These are phyloP conservation scores for Populus simonii DNA, from an alignment of 345 rosid genomes.

Conservation along the genomic window DNA sequence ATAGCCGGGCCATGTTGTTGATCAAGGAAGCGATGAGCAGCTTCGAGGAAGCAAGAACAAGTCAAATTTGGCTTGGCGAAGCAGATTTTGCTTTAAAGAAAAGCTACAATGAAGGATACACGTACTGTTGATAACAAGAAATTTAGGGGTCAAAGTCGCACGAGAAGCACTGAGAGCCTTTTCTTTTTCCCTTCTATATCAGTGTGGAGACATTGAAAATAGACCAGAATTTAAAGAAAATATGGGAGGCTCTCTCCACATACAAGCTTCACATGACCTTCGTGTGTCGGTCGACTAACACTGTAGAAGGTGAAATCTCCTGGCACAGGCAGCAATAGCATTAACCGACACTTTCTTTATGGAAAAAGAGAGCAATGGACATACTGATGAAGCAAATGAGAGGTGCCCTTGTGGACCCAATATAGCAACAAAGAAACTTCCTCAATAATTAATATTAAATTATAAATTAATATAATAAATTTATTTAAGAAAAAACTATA, in stretches of 20 bases:
- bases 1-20: background rate
- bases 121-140: background rate
- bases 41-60: background rate
- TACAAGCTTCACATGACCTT: constrained; percentile 25
- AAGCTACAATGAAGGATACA: background rate
- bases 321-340: constrained; percentile 8
- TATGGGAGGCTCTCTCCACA: background rate
- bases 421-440: background rate
- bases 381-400: background rate
- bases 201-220: constrained; percentile 9
- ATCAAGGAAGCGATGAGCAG: background rate
- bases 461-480: too few relatives aligned
- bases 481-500: too few relatives aligned
- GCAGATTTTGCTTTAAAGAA: background rate
- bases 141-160: constrained; percentile 20
- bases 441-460: too few relatives aligned
- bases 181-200: background rate
- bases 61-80: background rate
- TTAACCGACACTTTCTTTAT: background rate
- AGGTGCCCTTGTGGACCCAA: background rate
- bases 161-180: constrained; percentile 19
- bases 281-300: constrained; percentile 20
- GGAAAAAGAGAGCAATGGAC: background rate
- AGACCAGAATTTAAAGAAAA: background rate
- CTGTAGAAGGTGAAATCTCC: constrained; percentile 13